A percentile compares a stretch with the other conserved stretches of the same genome.
Conservation (phyloP, 2,329 filamentous ascomycete genomes). For the Coniochaeta sp. region DNA sequence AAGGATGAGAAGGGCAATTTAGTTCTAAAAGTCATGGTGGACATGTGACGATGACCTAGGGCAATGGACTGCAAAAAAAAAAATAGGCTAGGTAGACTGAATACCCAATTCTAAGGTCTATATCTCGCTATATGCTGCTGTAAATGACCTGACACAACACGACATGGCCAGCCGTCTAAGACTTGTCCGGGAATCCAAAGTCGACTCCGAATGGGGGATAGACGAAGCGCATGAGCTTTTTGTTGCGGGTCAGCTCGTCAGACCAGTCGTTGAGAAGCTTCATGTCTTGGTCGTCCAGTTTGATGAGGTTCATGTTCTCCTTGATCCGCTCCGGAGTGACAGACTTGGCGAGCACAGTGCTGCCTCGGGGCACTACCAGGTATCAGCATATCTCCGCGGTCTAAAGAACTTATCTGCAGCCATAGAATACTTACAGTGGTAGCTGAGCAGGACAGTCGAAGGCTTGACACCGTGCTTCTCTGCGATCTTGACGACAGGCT, state of each 20-base stretch:
- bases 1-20: constrained; percentile 62
- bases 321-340: constrained; percentile 61
- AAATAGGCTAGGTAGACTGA: neutral
- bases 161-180: constrained; percentile 3
- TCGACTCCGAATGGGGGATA: constrained; percentile 62
- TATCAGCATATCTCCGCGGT: constrained; percentile 2
- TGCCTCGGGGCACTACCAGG: constrained; percentile 53
- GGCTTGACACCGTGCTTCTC: constrained; percentile 54
- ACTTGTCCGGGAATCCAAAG: constrained; percentile 68
- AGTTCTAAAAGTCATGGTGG: constrained; percentile 67
- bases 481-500: constrained; percentile 55
- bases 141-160: constrained; percentile 4
- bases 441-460: constrained; percentile 61
- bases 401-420: neutral
- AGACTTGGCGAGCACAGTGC: constrained; percentile 67
- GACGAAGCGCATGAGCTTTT: constrained; percentile 53
- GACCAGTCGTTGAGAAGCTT: constrained; percentile 49
- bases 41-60: constrained; percentile 23
- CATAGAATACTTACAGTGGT: constrained; percentile 49
- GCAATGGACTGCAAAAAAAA: neutral
- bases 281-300: constrained; percentile 57
- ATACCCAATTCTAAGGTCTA: neutral
- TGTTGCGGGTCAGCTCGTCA: constrained; percentile 36
- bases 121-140: constrained; percentile 1
- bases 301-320: constrained; percentile 60